Conservation (phyloP, 306 rosid genomes). For the Cucumis melo region DNA sequence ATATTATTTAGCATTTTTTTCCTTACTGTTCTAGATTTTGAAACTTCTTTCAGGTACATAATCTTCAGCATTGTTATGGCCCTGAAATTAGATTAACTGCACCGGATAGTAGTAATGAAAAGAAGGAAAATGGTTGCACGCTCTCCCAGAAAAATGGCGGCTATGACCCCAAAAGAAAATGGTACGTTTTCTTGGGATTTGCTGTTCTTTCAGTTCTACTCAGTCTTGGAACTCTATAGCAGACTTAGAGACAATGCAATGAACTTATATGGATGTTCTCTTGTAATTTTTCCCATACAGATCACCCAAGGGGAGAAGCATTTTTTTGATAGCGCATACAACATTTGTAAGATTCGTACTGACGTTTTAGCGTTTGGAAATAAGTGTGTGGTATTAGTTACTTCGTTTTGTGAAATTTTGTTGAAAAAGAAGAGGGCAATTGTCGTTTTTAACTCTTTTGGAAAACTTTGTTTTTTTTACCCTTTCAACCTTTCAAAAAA, state of each 20-base stretch:
- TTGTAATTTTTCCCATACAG: background rate
- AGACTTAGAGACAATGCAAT: background rate
- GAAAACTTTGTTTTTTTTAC: too few species aligned
- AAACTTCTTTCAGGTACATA: background rate
- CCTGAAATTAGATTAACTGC: background rate
- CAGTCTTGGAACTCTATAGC: background rate
- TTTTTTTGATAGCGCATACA: background rate
- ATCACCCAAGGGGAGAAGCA: background rate
- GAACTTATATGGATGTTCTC: background rate
- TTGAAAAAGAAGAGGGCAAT: too few species aligned
- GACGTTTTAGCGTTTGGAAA: too few species aligned
- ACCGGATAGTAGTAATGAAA: background rate
- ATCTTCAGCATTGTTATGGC: background rate
- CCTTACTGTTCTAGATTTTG: background rate
- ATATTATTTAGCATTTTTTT: background rate
- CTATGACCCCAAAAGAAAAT: background rate
- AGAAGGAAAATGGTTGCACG: background rate
- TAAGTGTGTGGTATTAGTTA: too few species aligned
- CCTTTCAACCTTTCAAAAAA: too few species aligned
- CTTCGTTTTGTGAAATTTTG: too few species aligned
- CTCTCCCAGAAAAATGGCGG: background rate
- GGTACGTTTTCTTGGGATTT: background rate
- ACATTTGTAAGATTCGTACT: too few species aligned
- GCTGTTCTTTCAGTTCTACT: background rate
- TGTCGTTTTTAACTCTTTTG: too few species aligned